These are phyloP conservation scores for Sanghuangporus baumii DNA, from an alignment of 1,284 basidiomycete genomes.

Conservation along the genomic window DNA sequence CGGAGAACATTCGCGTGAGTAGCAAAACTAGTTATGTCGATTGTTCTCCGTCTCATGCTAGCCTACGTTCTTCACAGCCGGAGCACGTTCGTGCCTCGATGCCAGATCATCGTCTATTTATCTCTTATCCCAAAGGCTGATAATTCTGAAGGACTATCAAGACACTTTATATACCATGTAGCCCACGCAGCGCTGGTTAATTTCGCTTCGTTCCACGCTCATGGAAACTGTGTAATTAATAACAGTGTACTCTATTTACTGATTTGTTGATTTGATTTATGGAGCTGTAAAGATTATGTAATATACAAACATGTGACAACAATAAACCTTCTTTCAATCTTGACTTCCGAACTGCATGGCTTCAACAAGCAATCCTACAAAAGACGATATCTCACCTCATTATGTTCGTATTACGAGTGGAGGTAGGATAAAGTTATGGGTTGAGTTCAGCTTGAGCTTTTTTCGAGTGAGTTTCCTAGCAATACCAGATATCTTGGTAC, in stretches of 20 bases:
- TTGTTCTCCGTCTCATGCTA: neutral
- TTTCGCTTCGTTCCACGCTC: no score
- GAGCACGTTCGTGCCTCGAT: constrained; percentile 61
- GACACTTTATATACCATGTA: neutral
- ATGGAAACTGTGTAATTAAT: no score
- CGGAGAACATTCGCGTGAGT: constrained; percentile 42
- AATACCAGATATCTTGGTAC: neutral
- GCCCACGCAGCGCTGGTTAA: neutral
- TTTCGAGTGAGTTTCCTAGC: constrained; percentile 44
- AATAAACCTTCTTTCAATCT: neutral
- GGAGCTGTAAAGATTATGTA: no score
- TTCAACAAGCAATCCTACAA: neutral
- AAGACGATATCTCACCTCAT: neutral
- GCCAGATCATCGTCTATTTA: constrained; percentile 48
- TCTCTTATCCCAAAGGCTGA: constrained; percentile 53
- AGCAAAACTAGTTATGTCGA: neutral
- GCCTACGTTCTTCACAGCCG: constrained; percentile 38
- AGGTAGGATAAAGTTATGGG: constrained; percentile 60
- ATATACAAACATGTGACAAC: no score
- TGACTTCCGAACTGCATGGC: neutral
- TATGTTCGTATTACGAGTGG: constrained; percentile 53
- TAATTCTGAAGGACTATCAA: neutral
- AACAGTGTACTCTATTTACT: no score
- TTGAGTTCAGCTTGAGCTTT: constrained; percentile 55
- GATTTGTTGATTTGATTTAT: no score